Evolutionary conservation across 257 asterid genomes (phyloP).

Genomic region (Datura wrightii): DNA sequence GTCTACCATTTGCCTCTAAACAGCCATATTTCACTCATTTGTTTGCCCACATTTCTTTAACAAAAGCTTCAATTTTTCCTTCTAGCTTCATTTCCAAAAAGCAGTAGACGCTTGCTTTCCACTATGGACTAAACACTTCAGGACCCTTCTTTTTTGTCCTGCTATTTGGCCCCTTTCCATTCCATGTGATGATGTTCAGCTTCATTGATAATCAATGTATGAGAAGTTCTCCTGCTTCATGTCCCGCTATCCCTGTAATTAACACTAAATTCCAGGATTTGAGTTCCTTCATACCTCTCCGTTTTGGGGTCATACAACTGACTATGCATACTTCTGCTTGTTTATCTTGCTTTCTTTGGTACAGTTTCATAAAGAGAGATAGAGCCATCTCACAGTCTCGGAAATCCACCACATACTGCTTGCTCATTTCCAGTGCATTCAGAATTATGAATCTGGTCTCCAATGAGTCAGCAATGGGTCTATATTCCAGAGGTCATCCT

Average conservation of each 20-base stretch:
- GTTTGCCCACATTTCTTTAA: not conserved
- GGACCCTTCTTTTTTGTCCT: not conserved
- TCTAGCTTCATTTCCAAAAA: slow-evolving; percentile 3
- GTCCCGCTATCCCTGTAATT: not conserved
- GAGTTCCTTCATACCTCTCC: not conserved
- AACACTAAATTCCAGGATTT: not conserved
- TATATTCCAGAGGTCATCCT: not conserved
- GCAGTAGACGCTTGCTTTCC: not conserved
- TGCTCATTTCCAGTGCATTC: slow-evolving; percentile 8
- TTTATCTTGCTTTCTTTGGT: not conserved
- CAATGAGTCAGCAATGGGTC: not conserved
- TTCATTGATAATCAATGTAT: not conserved
- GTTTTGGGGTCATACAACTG: slow-evolving; percentile 12
- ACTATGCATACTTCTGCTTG: not conserved
- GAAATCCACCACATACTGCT: not conserved
- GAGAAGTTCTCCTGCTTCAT: not conserved
- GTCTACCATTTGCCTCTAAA: slow-evolving; percentile 9
- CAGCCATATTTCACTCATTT: not conserved
- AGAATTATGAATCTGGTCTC: not conserved
- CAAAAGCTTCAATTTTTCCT: not conserved
- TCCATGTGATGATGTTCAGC: not conserved
- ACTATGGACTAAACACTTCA: not conserved
- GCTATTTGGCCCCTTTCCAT: not conserved
- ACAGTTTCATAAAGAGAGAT: not conserved
- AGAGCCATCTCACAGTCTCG: not conserved